A percentile compares a stretch with the other conserved stretches of the same genome.
These are phyloP conservation scores for Trichosporon sp. DNA, from an alignment of 1,284 basidiomycete genomes.

Conservation along the genomic window DNA sequence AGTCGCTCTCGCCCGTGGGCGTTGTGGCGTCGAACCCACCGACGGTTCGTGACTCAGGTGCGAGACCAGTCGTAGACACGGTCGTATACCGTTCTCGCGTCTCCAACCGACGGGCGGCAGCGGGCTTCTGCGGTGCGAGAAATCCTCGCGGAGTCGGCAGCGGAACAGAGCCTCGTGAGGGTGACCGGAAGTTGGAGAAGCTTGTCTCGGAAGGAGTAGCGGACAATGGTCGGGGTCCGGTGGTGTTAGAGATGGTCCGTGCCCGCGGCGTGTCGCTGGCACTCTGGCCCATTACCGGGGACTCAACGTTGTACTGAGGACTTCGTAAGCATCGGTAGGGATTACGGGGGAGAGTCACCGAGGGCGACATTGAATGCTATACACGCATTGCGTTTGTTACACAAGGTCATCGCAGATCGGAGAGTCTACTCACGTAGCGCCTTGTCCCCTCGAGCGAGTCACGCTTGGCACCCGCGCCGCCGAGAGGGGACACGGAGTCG, in stretches of 20 bases:
- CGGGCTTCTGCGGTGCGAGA: conserved; percentile 49
- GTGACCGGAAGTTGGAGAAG: conserved; percentile 33
- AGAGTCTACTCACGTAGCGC: conserved; percentile 29
- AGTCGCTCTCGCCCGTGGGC: conserved; percentile 9
- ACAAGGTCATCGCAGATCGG: not conserved
- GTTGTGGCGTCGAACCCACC: conserved; percentile 16
- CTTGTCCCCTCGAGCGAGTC: conserved; percentile 33
- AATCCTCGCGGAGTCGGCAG: conserved; percentile 50
- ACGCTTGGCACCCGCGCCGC: conserved; percentile 20
- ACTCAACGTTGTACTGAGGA: conserved; percentile 23
- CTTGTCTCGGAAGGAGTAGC: conserved; percentile 31
- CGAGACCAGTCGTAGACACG: conserved; percentile 28
- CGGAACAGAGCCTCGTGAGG: conserved; percentile 37
- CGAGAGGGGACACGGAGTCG: conserved; percentile 30
- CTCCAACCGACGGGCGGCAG: conserved; percentile 44
- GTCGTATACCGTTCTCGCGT: conserved; percentile 36
- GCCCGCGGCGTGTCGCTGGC: conserved; percentile 23
- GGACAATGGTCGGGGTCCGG: conserved; percentile 26
- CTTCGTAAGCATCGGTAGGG: conserved; percentile 1
- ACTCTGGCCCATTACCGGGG: conserved; percentile 12
- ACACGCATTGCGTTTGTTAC: not conserved
- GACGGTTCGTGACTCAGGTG: conserved; percentile 18
- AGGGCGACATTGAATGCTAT: not conserved
- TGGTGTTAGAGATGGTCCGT: conserved; percentile 25
- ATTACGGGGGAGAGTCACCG: conserved; percentile 5